Evolutionary conservation across 2,329 filamentous ascomycete genomes (phyloP), one percentile per base, ranked within the genome.

Genomic region (Cercospora nicotianae): DNA sequence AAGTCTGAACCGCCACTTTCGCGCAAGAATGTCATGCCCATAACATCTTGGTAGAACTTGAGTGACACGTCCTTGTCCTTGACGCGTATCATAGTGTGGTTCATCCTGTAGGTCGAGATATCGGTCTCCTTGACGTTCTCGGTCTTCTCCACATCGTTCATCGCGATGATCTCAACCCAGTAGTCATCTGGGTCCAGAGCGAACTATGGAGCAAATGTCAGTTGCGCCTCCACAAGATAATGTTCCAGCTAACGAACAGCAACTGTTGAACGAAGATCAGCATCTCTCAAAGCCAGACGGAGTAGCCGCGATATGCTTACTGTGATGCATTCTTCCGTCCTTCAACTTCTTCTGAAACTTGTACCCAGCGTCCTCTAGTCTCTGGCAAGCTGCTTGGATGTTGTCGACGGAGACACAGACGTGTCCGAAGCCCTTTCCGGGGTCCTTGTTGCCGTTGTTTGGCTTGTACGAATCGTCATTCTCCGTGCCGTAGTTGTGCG

Each of bases 11-110:
- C 87, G 23, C 87, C 81, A 73, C 87, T 90, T 81, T 96, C 92
- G 68, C 91, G 88, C 75, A 94, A 82, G 39, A 96, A 85, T 26
- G 86, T 87, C 95, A 98, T 97, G 68, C 95, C 95, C 80, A 98
- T 85, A 30, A 92, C 86, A 6, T 97, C 92, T 79, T 94, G 72
- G 76, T 85, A 85, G 75, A 85, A 85, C 4, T 79, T 79, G 60
- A 85, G 76, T 26, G 23, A 26, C 23, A 76, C 80, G 59, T 84
- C 80, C 60, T 81, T 79, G 69, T 84, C 83, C 75, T 97, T 98
- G 81, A 98, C 90, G 31, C 95, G 91, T 74, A 99, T 87, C 95
- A 98, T 98, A 66, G 91, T 93, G 82, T 95, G 92, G 82, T 95
- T 94, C 86, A 89, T 82, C 33, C 91, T 89, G 80, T 98, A 98